Conservation (phyloP, 495 filamentous ascomycete genomes). For the Chaetomium tenue region DNA sequence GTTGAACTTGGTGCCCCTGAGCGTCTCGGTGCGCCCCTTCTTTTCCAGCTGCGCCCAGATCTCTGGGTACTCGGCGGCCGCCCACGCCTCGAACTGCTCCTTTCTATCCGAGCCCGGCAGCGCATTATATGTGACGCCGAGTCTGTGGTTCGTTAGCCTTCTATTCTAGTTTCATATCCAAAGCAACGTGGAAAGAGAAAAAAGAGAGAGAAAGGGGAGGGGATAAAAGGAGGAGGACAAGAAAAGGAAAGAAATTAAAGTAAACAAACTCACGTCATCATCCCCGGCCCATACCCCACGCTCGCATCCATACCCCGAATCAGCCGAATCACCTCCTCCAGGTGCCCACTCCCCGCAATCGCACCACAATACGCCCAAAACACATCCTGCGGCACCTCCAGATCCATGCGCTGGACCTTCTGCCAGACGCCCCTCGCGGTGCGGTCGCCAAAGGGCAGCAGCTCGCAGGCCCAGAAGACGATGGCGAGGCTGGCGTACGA, state of each 20-base stretch:
- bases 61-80: slow-evolving; percentile 60
- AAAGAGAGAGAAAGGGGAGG: background rate
- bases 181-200: background rate
- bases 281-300: slow-evolving; percentile 61
- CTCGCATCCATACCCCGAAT: slow-evolving; percentile 63
- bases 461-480: slow-evolving; percentile 73
- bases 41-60: slow-evolving; percentile 63
- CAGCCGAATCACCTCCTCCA: slow-evolving; percentile 61
- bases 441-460: slow-evolving; percentile 59
- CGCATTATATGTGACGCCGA: slow-evolving; percentile 72
- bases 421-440: slow-evolving; percentile 72
- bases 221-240: background rate
- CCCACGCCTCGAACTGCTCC: slow-evolving; percentile 70
- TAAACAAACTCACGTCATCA: slow-evolving; percentile 63
- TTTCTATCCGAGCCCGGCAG: slow-evolving; percentile 59
- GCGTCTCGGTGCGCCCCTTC: slow-evolving; percentile 40
- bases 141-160: slow-evolving; percentile 39
- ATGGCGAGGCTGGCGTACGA: slow-evolving; percentile 73
- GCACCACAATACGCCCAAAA: slow-evolving; percentile 73
- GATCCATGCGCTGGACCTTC: slow-evolving; percentile 69
- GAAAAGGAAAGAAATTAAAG: slow-evolving; percentile 24
- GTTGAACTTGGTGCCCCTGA: slow-evolving; percentile 44
- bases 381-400: slow-evolving; percentile 68
- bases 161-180: background rate
- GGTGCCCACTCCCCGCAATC: slow-evolving; percentile 64